Conservation (phyloP, 2,329 filamentous ascomycete genomes). For the Penicillium sp. region DNA sequence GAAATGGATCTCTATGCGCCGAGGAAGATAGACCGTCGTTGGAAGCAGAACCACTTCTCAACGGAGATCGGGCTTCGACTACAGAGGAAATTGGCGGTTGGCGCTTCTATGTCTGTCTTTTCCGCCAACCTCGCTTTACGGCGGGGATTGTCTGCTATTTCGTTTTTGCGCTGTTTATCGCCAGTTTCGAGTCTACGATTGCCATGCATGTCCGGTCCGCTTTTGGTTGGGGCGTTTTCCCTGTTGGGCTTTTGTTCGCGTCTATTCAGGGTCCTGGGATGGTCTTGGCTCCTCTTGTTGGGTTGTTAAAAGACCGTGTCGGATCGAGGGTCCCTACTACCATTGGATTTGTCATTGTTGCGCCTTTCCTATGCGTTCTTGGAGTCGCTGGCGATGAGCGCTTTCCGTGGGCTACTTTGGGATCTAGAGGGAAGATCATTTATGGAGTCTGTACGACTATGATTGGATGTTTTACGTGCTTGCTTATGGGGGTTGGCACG, state of each 20-base stretch:
- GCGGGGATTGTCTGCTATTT: slow-evolving; percentile 8
- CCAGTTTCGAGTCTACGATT: slow-evolving; percentile 10
- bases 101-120: slow-evolving; percentile 7
- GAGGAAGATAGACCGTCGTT: background rate
- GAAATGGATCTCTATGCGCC: background rate
- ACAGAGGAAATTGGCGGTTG: background rate
- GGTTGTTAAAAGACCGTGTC: slow-evolving; percentile 1
- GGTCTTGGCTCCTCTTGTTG: slow-evolving; percentile 4
- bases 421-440: background rate
- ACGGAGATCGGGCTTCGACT: background rate
- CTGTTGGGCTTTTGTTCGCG: slow-evolving; percentile 9
- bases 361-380: slow-evolving; percentile 3
- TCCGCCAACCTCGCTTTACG: slow-evolving; percentile 2
- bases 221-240: slow-evolving; percentile 12
- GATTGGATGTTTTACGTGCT: slow-evolving; percentile 7
- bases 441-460: slow-evolving; percentile 1
- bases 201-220: slow-evolving; percentile 7
- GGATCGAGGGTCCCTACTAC: slow-evolving; percentile 2
- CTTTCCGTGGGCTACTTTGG: slow-evolving; percentile 1
- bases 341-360: background rate
- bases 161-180: slow-evolving; percentile 9
- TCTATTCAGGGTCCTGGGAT: slow-evolving; percentile 10
- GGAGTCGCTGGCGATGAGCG: slow-evolving; percentile 1
- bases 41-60: background rate
- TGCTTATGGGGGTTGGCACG: slow-evolving; percentile 3